Base-by-base conservation (phyloP, 2,329 filamentous ascomycete species). In the Ceratocystiopsis brevicomis region DNA sequence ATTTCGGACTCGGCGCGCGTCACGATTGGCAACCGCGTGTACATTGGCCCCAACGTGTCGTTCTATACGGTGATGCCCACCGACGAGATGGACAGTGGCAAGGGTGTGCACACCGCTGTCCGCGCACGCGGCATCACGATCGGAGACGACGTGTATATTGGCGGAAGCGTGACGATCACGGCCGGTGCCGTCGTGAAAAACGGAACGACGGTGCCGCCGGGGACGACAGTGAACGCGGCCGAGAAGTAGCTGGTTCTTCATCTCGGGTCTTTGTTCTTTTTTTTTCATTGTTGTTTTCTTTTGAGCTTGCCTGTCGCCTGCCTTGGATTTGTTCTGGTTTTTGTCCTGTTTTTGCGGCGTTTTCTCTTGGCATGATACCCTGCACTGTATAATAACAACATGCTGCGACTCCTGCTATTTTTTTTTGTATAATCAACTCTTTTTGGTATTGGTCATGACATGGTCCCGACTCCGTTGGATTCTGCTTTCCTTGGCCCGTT, bases 1-100 rank as follows among this genome's bases (percentile, higher is more conserved):
- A 79, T 96, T 54, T 75, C 87, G 44, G 90, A 98, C 57, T 78
- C 86, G n/a, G 81, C 78, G 56, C 70, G 78, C 49, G 81, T 96
- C 47, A 76, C 67, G 39, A 86, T 96, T 53, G 87, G 87, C 3
- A 74, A 83, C 48, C 75, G 82, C 46, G 76, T 74, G 42, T 71
- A 80, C 55, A 78, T 87, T 50, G 85, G 85, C 3, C 81, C 84
- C 1, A 84, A 87, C 51, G 88, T 95, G 45, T 88, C 76, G 49
- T 81, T 96, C 51, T 82, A 85, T 55, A 86, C 81, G 15, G 75
- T 78, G 33, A 80, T 76, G 37, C 68, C 81, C 40, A 76, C 77
- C 37, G 76, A 78, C 14, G 84, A 92, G 56, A 75, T 79, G 25
- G 76, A 80, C 56, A 69, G 73, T 49, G 71, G 84, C 18, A 75